Conservation (phyloP, 1,284 basidiomycete genomes). For the Schizophyllum commune region DNA sequence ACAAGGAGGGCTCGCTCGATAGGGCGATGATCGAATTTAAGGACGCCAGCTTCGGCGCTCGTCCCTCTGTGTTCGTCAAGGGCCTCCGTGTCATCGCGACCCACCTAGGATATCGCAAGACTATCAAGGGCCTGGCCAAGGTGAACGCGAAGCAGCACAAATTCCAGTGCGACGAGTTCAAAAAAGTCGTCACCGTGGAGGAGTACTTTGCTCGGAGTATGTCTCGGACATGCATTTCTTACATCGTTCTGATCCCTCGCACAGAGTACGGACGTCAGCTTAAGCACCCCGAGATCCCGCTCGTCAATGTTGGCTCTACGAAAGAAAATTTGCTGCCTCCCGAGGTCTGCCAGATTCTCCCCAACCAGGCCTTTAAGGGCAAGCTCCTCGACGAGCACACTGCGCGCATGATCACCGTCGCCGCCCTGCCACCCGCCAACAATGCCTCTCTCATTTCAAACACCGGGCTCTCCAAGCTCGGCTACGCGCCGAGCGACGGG, state of each 20-base stretch:
- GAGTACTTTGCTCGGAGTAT: constrained; percentile 56
- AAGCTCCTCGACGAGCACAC: constrained; percentile 64
- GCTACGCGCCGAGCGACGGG: constrained; percentile 38
- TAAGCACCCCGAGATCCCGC: constrained; percentile 40
- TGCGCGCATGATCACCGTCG: constrained; percentile 56
- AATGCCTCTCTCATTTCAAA: constrained; percentile 54
- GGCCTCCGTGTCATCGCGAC: constrained; percentile 51
- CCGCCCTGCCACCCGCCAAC: constrained; percentile 59
- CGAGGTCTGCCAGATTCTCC: constrained; percentile 64
- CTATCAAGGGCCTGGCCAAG: constrained; percentile 43
- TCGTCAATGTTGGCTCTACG: constrained; percentile 56
- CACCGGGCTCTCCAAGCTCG: constrained; percentile 52
- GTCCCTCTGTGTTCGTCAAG: constrained; percentile 42
- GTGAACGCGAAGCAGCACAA: constrained; percentile 40
- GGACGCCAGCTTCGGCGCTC: constrained; percentile 42
- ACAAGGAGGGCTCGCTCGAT: constrained; percentile 54
- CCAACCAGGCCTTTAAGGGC: constrained; percentile 63
- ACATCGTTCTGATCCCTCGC: constrained; percentile 6
- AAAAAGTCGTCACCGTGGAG: constrained; percentile 46
- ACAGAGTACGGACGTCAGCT: constrained; percentile 53
- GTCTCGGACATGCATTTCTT: constrained; percentile 13
- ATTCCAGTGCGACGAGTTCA: constrained; percentile 47
- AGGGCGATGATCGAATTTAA: constrained; percentile 46
- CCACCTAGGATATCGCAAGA: constrained; percentile 55
- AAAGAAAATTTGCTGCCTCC: constrained; percentile 51